Percentiles rank a stretch among this genome's conserved stretches.
Conservation (phyloP, 1,284 basidiomycete species). For the Rhodotorula sp. region DNA sequence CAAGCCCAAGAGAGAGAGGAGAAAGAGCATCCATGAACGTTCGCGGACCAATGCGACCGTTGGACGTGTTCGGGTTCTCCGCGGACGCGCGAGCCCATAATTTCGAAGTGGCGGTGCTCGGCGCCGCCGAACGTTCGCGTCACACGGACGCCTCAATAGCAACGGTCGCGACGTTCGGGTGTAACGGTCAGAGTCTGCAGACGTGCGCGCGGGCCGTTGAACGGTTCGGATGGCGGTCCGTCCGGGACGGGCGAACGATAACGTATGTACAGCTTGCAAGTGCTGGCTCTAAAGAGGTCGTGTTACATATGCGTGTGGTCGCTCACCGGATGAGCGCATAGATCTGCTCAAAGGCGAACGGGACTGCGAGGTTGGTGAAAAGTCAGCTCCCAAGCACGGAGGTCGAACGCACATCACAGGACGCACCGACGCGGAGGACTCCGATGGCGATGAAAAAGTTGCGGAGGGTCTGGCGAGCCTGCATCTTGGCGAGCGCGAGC, state of each 20-base stretch:
- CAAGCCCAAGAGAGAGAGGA: too few species aligned
- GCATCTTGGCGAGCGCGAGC: slow-evolving; percentile 25
- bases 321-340: slow-evolving; percentile 14
- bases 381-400: not conserved
- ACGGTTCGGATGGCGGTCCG: not conserved
- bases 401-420: not conserved
- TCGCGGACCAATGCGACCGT: too few species aligned
- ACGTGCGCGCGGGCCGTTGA: not conserved
- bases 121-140: too few species aligned
- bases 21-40: too few species aligned
- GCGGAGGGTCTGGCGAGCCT: slow-evolving; percentile 23
- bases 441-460: slow-evolving; percentile 25
- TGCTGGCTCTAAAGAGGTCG: not conserved
- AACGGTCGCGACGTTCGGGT: too few species aligned
- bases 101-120: too few species aligned
- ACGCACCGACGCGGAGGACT: slow-evolving; percentile 29
- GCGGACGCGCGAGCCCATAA: too few species aligned
- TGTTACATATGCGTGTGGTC: too few species aligned
- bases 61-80: too few species aligned
- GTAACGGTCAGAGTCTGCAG: not conserved
- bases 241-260: not conserved
- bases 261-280: slow-evolving; percentile 17
- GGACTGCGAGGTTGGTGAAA: slow-evolving; percentile 13
- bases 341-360: slow-evolving; percentile 30
- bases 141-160: too few species aligned